These are phyloP conservation scores for Chytridium lagenaria DNA, from an alignment of 371 early-diverging fungal species.

Conservation along the genomic window DNA sequence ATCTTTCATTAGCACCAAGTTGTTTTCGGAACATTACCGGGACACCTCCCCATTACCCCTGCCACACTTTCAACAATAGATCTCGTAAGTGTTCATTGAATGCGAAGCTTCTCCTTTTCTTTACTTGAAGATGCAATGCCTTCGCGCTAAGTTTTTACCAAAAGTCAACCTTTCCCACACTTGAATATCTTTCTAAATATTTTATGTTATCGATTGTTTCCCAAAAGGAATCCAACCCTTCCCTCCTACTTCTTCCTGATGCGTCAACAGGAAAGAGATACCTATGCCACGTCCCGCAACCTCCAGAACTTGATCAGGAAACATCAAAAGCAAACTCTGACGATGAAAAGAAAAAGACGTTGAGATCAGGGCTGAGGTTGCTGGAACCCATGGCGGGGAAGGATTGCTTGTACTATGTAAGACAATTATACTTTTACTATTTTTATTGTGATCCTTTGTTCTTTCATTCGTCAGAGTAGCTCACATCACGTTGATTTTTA, in stretches of 20 bases:
- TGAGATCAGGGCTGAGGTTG: neutral
- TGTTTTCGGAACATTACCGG: constrained; percentile 2
- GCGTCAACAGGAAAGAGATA: constrained; percentile 18
- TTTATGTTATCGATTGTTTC: neutral
- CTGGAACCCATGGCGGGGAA: constrained; percentile 3
- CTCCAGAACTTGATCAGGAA: neutral
- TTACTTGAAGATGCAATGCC: neutral
- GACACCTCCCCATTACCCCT: constrained; percentile 12
- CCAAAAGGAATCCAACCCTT: constrained; percentile 13
- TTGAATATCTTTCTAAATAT: neutral
- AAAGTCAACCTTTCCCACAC: too few relatives aligned
- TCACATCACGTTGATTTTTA: neutral
- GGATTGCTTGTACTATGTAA: constrained; percentile 17
- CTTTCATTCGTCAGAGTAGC: neutral
- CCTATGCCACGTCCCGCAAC: constrained; percentile 15
- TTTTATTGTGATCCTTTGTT: neutral
- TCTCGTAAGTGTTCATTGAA: neutral
- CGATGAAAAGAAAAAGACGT: neutral
- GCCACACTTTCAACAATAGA: constrained; percentile 2
- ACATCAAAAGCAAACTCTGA: neutral
- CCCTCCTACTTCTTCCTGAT: constrained; percentile 15
- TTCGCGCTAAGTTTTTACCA: too few relatives aligned
- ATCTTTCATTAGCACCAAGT: constrained; percentile 11
- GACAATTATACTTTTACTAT: neutral
- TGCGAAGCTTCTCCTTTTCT: too few relatives aligned